Conservation (phyloP, 140 eudicot species). For the Erigeron philadelphicus region DNA sequence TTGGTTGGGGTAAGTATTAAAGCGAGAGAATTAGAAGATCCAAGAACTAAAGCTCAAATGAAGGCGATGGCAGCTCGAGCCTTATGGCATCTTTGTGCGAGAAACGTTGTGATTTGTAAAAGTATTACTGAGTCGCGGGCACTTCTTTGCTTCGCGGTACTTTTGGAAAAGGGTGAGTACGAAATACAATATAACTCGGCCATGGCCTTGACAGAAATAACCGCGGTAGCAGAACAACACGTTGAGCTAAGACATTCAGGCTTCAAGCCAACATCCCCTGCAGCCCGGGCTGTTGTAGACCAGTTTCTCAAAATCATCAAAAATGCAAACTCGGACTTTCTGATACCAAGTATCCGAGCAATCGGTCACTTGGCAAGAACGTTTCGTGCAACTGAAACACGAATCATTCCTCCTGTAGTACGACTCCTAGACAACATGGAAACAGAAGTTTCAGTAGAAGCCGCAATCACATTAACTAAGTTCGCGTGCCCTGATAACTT, state of each 20-base stretch:
- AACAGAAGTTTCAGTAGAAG: conserved; percentile 38
- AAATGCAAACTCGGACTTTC: conserved; percentile 36
- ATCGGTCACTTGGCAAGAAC: conserved; percentile 64
- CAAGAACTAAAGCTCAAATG: conserved; percentile 60
- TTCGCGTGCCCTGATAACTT: conserved; percentile 56
- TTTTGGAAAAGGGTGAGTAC: conserved; percentile 62
- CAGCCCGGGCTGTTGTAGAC: conserved; percentile 59
- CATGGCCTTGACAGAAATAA: conserved; percentile 72
- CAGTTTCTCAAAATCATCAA: conserved; percentile 43
- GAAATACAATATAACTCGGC: conserved; percentile 69
- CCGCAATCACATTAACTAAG: conserved; percentile 41
- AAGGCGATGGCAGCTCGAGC: conserved; percentile 88
- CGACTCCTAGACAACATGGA: conserved; percentile 47
- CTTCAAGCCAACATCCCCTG: conserved; percentile 65
- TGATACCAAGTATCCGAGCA: conserved; percentile 44
- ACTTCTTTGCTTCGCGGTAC: conserved; percentile 69
- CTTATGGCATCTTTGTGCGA: conserved; percentile 57
- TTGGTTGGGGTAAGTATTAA: conserved; percentile 54
- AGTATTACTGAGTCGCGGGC: conserved; percentile 80
- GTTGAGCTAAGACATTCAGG: conserved; percentile 51
- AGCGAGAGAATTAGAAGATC: conserved; percentile 59
- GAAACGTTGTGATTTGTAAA: conserved; percentile 49
- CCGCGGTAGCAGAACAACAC: conserved; percentile 57
- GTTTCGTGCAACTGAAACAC: conserved; percentile 60
- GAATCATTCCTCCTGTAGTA: conserved; percentile 51